Evolutionary conservation across 1,284 basidiomycete species (phyloP).

Genomic region (Papiliotrema nemorosa): DNA sequence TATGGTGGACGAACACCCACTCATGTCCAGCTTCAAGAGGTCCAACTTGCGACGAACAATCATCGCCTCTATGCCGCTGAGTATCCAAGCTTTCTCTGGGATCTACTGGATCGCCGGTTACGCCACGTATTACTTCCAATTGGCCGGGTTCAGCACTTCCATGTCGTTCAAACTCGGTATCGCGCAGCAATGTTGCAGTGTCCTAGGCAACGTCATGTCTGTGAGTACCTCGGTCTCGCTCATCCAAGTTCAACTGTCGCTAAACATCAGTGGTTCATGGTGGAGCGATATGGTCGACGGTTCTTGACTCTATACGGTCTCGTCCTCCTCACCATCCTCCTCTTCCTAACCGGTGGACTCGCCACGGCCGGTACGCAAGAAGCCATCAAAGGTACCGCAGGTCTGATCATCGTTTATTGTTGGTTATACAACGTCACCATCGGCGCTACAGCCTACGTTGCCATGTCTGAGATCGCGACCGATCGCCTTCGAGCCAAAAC

Average conservation of each 20-base stretch:
- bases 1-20: background rate
- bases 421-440: conserved; percentile 7
- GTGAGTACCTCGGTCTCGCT: background rate
- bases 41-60: conserved; percentile 3
- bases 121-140: conserved; percentile 1
- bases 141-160: background rate
- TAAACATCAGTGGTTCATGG: conserved; percentile 21
- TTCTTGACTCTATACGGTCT: conserved; percentile 50
- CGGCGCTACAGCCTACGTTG: conserved; percentile 7
- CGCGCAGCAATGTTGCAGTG: conserved; percentile 1
- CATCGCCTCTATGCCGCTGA: background rate
- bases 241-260: background rate
- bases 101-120: conserved; percentile 2
- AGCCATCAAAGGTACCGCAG: conserved; percentile 1
- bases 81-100: background rate
- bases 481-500: conserved; percentile 9
- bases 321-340: conserved; percentile 3
- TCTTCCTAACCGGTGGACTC: conserved; percentile 7
- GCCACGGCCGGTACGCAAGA: background rate
- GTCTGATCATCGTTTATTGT: conserved; percentile 7
- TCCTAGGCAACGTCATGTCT: background rate
- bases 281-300: conserved; percentile 49
- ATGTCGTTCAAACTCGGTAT: conserved; percentile 1
- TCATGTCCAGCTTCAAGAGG: conserved; percentile 4
- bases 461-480: conserved; percentile 4